Conservation (phyloP, 352 stramenopile species). For the Thraustotheca clavata region DNA sequence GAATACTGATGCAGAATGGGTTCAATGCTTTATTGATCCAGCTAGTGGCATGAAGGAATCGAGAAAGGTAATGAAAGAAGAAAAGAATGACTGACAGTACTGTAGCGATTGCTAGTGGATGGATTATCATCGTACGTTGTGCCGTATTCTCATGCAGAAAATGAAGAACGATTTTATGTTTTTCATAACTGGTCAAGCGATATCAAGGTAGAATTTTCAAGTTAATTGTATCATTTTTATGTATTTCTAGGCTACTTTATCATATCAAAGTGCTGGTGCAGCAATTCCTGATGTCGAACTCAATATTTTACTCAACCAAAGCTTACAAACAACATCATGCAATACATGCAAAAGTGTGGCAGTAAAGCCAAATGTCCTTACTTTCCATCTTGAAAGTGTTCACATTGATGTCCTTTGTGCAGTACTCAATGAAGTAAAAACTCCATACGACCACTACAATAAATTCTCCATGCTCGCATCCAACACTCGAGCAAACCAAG, state of each 20-base stretch:
- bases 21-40: constrained; percentile 8
- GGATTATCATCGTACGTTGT: constrained; percentile 60
- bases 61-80: constrained; percentile 54
- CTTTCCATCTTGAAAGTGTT: constrained; percentile 56
- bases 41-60: constrained; percentile 63
- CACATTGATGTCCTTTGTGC: constrained; percentile 81
- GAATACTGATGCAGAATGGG: constrained; percentile 54
- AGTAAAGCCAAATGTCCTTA: constrained; percentile 2
- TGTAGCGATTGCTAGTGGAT: constrained; percentile 53
- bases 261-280: constrained; percentile 68
- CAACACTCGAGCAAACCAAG: constrained; percentile 45
- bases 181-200: constrained; percentile 77
- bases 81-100: no score
- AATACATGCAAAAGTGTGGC: neutral
- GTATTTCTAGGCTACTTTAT: constrained; percentile 35
- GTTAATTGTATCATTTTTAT: neutral
- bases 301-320: constrained; percentile 28
- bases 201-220: constrained; percentile 43
- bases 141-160: constrained; percentile 18
- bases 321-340: neutral
- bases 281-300: constrained; percentile 76
- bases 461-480: constrained; percentile 55
- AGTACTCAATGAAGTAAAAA: constrained; percentile 80
- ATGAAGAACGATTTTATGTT: constrained; percentile 48
- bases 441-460: constrained; percentile 80